Evolutionary conservation across 139 green algal species (phyloP), one percentile per base, ranked within the genome.

Genomic region (Axilococcus clingmanii): DNA sequence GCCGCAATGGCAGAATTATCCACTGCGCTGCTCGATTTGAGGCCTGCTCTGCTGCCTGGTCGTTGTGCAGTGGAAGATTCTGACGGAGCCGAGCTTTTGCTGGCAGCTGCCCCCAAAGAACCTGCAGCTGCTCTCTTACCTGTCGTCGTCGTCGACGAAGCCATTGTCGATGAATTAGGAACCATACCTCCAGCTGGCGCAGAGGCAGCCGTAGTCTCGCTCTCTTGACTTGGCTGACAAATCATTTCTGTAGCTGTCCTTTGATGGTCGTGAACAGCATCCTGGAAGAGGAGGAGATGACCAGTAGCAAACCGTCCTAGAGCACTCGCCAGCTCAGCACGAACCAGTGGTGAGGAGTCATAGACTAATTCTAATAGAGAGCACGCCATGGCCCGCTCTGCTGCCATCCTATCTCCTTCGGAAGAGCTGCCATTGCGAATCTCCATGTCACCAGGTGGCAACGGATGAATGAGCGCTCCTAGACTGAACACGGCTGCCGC

Each of bases 401-500:
- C 14, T n/a, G 9, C 23, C 27, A 38, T 22, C 8, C 9, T 38
- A 19, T n/a, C 29, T 7, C n/a, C n/a, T n/a, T n/a, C n/a, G n/a
- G n/a, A n/a, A 15, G 37, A 27, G 31, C 5, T 48, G 56, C 29
- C 28, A 40, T 16, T 34, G 30, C n/a, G n/a, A n/a, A n/a, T 48
- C 50, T 37, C 34, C 34, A 15, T 33, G 22, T 27, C 22, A 45
- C n/a, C 6, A 37, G 23, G 8, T 51, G 58, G 30, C 5, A 11
- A 16, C 17, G 54, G 51, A 46, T 82, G 57, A 14, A 97, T 77
- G 16, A 94, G 70, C 33, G 59, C 69, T 28, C 80, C 81, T 6
- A 95, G 63, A 5, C 79, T 78, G 70, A 88, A 96, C 3, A 91
- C 76, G 2, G 84, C 84, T 5, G 88, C 84, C n/a, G 88, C 85